A percentile compares a stretch with the other conserved stretches of the same genome.
phyloP scores from a whole-genome alignment of 441 rosid species.

The Croton setiger region DNA sequence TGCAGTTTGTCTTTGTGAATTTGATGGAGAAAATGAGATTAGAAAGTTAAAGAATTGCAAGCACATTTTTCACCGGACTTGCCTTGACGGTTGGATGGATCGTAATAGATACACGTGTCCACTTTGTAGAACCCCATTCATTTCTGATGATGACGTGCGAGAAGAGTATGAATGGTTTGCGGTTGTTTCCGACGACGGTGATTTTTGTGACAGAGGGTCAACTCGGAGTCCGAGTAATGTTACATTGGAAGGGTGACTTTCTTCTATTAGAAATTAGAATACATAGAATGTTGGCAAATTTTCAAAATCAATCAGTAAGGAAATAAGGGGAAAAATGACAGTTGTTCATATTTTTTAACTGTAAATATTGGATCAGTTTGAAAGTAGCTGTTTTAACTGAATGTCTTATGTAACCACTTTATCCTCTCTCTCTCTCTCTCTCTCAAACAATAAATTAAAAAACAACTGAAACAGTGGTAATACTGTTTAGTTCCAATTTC shows the following conservation, averaged over 20 bases:
- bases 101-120: slow-evolving; percentile 75
- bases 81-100: slow-evolving; percentile 93
- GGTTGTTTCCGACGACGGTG: slow-evolving; percentile 37
- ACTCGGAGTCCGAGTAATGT: slow-evolving; percentile 15
- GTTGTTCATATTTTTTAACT: too few species aligned
- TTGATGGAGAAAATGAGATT: slow-evolving; percentile 59
- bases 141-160: slow-evolving; percentile 60
- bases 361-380: too few species aligned
- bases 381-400: too few species aligned
- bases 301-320: too few species aligned
- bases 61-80: slow-evolving; percentile 71
- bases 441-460: too few species aligned
- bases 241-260: slow-evolving; percentile 12
- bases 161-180: slow-evolving; percentile 61
- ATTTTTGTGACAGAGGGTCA: slow-evolving; percentile 47
- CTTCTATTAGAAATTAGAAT: too few species aligned
- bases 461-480: too few species aligned
- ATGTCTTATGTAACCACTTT: too few species aligned
- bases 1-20: slow-evolving; percentile 76
- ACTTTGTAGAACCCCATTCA: slow-evolving; percentile 66
- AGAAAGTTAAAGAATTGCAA: slow-evolving; percentile 69
- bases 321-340: too few species aligned
- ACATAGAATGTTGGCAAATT: too few species aligned
- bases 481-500: too few species aligned
- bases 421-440: too few species aligned